Evolutionary conservation across 768 basidiomycete genomes (phyloP).

Genomic region (Boletus rubroflammeus): DNA sequence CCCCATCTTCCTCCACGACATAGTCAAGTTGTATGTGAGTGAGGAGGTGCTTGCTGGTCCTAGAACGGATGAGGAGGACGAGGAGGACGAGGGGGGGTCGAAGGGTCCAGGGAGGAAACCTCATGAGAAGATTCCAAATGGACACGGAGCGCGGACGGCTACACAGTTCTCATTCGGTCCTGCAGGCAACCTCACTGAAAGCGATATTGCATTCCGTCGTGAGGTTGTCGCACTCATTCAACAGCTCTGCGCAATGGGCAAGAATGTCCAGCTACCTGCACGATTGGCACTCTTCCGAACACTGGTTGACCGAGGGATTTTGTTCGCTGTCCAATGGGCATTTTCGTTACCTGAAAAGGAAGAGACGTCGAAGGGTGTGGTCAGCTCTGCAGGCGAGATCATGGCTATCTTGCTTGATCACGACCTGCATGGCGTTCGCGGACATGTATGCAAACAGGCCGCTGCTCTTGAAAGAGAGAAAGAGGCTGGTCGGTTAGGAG

Average conservation of each 20-base stretch:
- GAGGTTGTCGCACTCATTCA: constrained; percentile 88
- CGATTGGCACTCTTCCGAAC: constrained; percentile 83
- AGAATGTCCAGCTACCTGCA: constrained; percentile 88
- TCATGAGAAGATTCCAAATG: constrained; percentile 35
- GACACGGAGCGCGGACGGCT: constrained; percentile 24
- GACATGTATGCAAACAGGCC: constrained; percentile 80
- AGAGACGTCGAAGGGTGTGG: constrained; percentile 48
- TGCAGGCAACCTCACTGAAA: constrained; percentile 51
- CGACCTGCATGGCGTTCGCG: constrained; percentile 81
- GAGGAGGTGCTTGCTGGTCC: constrained; percentile 56
- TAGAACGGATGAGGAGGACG: constrained; percentile 30
- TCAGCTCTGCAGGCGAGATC: constrained; percentile 83
- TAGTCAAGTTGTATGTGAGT: constrained; percentile 74
- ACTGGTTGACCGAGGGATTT: constrained; percentile 82
- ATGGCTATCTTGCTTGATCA: constrained; percentile 85
- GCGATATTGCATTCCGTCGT: constrained; percentile 54
- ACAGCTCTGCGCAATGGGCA: constrained; percentile 92
- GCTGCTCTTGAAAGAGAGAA: constrained; percentile 66
- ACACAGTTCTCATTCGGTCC: constrained; percentile 52
- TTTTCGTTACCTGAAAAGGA: constrained; percentile 65
- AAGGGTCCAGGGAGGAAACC: constrained; percentile 38
- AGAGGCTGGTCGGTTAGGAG: constrained; percentile 50
- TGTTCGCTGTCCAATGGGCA: constrained; percentile 93
- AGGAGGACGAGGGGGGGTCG: constrained; percentile 20
- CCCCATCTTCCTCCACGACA: constrained; percentile 66